phyloP scores from a whole-genome alignment of 2,329 filamentous ascomycete species.

The Neospermospora avenae region DNA sequence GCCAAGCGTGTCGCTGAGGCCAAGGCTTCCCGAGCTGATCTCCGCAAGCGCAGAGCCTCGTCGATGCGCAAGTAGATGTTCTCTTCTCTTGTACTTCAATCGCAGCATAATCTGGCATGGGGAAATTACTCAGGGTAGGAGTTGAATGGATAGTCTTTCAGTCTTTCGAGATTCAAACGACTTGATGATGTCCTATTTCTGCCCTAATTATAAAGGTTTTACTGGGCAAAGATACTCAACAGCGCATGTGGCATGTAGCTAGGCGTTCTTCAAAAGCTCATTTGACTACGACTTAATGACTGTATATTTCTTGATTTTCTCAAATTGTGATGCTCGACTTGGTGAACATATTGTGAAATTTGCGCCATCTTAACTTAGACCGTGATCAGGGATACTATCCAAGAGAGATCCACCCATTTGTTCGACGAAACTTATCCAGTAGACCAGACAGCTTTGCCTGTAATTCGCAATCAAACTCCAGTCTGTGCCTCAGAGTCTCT shows the following conservation, averaged over 20 bases:
- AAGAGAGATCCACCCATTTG: too few relatives aligned
- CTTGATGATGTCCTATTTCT: constrained; percentile 9
- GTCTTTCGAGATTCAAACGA: background rate
- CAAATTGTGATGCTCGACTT: background rate
- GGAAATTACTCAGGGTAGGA: constrained; percentile 16
- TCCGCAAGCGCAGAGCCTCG: constrained; percentile 94
- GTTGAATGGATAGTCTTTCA: constrained; percentile 10
- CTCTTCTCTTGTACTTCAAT: constrained; percentile 13
- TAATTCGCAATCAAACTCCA: too few relatives aligned
- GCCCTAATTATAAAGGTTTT: constrained; percentile 5
- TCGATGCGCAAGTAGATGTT: constrained; percentile 76
- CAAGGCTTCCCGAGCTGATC: constrained; percentile 89
- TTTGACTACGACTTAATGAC: constrained; percentile 12
- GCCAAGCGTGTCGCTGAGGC: constrained; percentile 97
- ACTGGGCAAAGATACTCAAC: constrained; percentile 13
- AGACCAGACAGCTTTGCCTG: too few relatives aligned
- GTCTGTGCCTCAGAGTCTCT: too few relatives aligned
- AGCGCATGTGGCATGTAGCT: constrained; percentile 23
- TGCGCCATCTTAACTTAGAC: too few relatives aligned
- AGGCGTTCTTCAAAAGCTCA: constrained; percentile 26
- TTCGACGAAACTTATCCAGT: too few relatives aligned
- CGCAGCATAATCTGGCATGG: constrained; percentile 8
- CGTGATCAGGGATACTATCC: too few relatives aligned
- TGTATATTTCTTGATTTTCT: background rate
- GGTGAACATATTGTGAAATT: background rate